phyloP scores from a whole-genome alignment of 805 yeast genomes.

The Groenewaldozyma tartarivorans region DNA sequence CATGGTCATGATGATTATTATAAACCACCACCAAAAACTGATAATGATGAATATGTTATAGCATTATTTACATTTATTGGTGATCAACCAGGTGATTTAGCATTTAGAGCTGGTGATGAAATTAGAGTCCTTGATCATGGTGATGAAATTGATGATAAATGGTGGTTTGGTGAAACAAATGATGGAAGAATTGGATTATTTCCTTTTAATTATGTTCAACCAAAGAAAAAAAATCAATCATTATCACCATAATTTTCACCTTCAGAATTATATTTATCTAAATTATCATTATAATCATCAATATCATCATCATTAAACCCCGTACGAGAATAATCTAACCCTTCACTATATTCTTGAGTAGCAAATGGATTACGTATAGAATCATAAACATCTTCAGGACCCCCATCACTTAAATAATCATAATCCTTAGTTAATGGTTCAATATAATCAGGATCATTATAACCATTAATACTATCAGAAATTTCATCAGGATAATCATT shows the following conservation, averaged over 20 bases:
- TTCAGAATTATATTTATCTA: slow-evolving; percentile 11
- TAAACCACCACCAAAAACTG: slow-evolving; percentile 15
- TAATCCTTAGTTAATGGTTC: slow-evolving; percentile 58
- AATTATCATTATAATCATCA: slow-evolving; percentile 18
- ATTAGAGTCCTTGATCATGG: slow-evolving; percentile 28
- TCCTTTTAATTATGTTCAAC: slow-evolving; percentile 38
- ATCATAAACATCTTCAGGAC: slow-evolving; percentile 29
- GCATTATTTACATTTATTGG: slow-evolving; percentile 30
- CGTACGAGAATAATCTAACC: slow-evolving; percentile 7
- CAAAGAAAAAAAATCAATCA: slow-evolving; percentile 16
- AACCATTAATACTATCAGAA: slow-evolving; percentile 85
- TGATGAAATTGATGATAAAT: slow-evolving; percentile 30
- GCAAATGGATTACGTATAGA: slow-evolving; percentile 9
- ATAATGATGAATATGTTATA: slow-evolving; percentile 19
- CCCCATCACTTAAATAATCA: slow-evolving; percentile 30
- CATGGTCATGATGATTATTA: slow-evolving; percentile 7
- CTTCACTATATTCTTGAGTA: slow-evolving; percentile 2
- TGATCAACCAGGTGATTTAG: slow-evolving; percentile 29
- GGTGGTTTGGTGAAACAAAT: slow-evolving; percentile 41
- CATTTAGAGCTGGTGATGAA: slow-evolving; percentile 29
- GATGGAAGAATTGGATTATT: slow-evolving; percentile 36
- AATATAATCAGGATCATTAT: slow-evolving; percentile 96
- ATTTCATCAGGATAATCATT: slow-evolving; percentile 96
- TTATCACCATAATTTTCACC: slow-evolving; percentile 20
- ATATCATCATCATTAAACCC: slow-evolving; percentile 32